Conservation (phyloP, 352 stramenopile species). For the Pseudoperonospora humuli region DNA sequence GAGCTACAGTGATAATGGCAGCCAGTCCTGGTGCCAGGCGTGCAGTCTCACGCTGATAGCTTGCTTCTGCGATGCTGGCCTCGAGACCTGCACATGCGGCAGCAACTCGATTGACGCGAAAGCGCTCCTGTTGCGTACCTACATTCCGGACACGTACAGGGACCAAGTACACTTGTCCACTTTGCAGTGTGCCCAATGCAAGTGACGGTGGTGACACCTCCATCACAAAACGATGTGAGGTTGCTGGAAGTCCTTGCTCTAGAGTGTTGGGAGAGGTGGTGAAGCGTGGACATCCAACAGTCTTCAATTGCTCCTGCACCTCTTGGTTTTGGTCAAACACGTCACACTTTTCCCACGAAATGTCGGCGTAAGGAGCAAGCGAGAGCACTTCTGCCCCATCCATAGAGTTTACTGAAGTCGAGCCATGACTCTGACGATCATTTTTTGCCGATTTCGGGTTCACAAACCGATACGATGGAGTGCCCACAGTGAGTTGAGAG, state of each 20-base stretch:
- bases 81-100: constrained; percentile 32
- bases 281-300: background rate
- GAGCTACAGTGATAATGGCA: constrained; percentile 47
- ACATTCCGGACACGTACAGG: constrained; percentile 61
- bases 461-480: constrained; percentile 10
- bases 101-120: constrained; percentile 43
- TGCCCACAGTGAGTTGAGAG: constrained; percentile 32
- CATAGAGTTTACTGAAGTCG: constrained; percentile 5
- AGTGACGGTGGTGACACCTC: constrained; percentile 46
- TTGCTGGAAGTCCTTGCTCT: constrained; percentile 17
- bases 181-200: constrained; percentile 26
- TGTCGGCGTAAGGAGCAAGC: constrained; percentile 16
- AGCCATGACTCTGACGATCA: constrained; percentile 2
- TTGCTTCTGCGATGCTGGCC: constrained; percentile 39
- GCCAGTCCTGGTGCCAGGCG: constrained; percentile 49
- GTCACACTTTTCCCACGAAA: constrained; percentile 21
- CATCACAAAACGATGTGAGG: constrained; percentile 39
- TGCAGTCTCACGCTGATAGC: constrained; percentile 50
- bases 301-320: constrained; percentile 5
- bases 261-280: constrained; percentile 7
- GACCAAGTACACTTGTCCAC: constrained; percentile 58
- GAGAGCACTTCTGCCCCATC: constrained; percentile 25
- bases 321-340: constrained; percentile 1
- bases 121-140: constrained; percentile 55
- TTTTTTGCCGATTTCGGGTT: background rate